Evolutionary conservation across 1,139 yeast genomes (phyloP), one percentile per base, ranked within the genome.

Genomic region (Suhomyces bokatorum): DNA sequence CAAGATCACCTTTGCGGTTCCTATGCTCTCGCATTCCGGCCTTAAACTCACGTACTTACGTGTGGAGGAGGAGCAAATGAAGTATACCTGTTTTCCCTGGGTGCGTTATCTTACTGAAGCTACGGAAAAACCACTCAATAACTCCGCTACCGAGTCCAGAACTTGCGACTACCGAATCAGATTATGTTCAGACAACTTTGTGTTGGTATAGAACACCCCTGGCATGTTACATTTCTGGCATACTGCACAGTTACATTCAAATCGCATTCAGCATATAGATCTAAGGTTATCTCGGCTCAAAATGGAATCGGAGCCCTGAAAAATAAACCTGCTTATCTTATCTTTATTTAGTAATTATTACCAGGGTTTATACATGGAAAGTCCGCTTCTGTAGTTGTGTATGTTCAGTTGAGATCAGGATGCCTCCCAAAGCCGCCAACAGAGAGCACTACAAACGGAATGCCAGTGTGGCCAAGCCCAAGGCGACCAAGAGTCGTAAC

Each of bases 31-130:
- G 9, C 71, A 73, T 52, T 69, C 76, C 3, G 78, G 78, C 0
- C 61, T 74, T 16, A 68, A 62, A 43, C 56, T 74, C 27, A 70
- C 64, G 30, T 74, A 72, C 46, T 53, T 74, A 22, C 62, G 70
- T 30, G 77, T 74, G 6, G 73, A 70, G 30, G 78, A 73, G 48
- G 70, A 66, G 13, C 66, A 64, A 42, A 56, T 73, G 66, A 68
- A 73, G 41, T 74, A 74, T 48, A 62, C 77, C 0, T 69, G 77
- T 49, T 73, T 74, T 48, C 78, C 79, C 2, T 74, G 79, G 79
- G 71, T 74, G 6, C 59, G 75, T 43, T 73, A 74, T 46, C 48
- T 63, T n/a, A 70, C 77, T 1, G 64, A 65, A 42, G 58, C 72
- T 1, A 38, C 46, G 11, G 43, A 38, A 20, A 37, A 35, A 6